A percentile compares a stretch with the other conserved stretches of the same genome.
Conservation (phyloP, 2,329 filamentous ascomycete genomes). For the Pleomassaria siparia region DNA sequence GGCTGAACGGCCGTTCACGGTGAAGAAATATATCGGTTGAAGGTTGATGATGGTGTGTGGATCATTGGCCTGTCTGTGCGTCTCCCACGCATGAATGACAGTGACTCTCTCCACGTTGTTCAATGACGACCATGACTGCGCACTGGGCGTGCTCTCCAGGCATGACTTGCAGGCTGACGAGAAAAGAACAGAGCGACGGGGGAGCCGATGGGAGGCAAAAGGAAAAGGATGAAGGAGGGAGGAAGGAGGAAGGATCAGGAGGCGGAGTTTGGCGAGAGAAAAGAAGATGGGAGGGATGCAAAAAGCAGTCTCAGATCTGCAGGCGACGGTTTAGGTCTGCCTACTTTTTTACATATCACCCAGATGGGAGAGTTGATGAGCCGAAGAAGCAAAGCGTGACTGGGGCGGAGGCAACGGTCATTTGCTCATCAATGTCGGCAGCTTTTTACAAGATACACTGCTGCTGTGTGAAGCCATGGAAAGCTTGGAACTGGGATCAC, state of each 20-base stretch:
- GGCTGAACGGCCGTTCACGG: neutral
- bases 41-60: slow-evolving; percentile 10
- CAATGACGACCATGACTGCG: slow-evolving; percentile 25
- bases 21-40: neutral
- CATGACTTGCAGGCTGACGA: slow-evolving; percentile 22
- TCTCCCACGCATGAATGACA: slow-evolving; percentile 14
- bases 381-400: slow-evolving; percentile 4
- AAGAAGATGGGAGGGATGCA: neutral
- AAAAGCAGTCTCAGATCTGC: slow-evolving; percentile 1
- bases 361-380: neutral
- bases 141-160: slow-evolving; percentile 33
- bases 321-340: slow-evolving; percentile 9
- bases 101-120: slow-evolving; percentile 12
- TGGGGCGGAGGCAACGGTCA: neutral
- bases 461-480: neutral
- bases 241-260: neutral
- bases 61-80: slow-evolving; percentile 19
- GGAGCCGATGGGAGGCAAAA: slow-evolving; percentile 3
- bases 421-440: neutral
- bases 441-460: neutral
- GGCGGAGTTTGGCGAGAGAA: neutral
- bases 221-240: neutral
- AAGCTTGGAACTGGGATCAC: neutral
- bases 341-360: neutral
- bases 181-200: slow-evolving; percentile 8